Evolutionary conservation across 495 filamentous ascomycete genomes (phyloP).

Genomic region (Aspergillus mulundensis): DNA sequence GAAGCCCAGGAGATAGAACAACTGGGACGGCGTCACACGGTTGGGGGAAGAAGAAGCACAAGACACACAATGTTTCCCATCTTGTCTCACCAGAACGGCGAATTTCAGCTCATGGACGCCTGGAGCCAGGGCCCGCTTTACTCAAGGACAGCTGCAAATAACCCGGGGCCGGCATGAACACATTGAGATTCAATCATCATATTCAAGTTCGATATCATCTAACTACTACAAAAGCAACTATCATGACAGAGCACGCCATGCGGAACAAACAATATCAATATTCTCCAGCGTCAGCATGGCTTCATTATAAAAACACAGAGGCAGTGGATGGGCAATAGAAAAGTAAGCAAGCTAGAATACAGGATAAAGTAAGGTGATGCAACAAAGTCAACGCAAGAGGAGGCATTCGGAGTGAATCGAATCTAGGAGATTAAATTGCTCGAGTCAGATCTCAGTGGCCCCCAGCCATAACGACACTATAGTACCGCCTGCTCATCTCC

Average conservation of each 20-base stretch:
- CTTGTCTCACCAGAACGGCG: no score
- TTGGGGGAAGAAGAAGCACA: no score
- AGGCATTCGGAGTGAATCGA: background rate
- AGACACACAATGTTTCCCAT: no score
- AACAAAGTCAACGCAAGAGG: background rate
- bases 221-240: constrained; percentile 3
- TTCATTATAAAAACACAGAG: constrained; percentile 2
- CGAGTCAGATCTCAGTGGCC: constrained; percentile 27
- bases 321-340: background rate
- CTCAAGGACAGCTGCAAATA: no score
- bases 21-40: background rate
- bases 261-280: background rate
- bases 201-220: background rate
- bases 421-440: constrained; percentile 7
- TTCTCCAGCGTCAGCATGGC: constrained; percentile 11
- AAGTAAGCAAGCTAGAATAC: constrained; percentile 1
- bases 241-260: background rate
- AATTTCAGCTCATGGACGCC: background rate
- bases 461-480: constrained; percentile 50
- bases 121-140: no score
- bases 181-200: background rate
- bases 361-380: background rate
- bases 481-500: constrained; percentile 67
- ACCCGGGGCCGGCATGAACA: background rate
- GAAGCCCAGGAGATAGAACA: background rate